A percentile compares a stretch with the other conserved stretches of the same genome.
Evolutionary conservation across 192 early-diverging fungal genomes (phyloP).

Genomic region (Kickxella alabastrina): DNA sequence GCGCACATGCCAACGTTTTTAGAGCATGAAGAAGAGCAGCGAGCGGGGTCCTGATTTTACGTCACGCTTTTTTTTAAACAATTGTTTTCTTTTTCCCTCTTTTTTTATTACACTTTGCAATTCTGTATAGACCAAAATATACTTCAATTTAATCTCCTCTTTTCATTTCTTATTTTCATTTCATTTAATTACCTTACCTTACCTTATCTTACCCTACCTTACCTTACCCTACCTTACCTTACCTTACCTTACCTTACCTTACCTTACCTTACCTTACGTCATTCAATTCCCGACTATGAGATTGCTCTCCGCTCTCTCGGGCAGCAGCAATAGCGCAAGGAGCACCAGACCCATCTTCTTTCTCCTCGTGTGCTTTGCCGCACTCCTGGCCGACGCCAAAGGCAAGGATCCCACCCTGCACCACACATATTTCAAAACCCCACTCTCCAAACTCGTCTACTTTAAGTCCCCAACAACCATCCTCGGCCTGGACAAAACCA

Average conservation of each 20-base stretch:
- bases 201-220: background rate
- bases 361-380: too few relatives aligned
- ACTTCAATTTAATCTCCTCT: background rate
- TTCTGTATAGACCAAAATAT: too few relatives aligned
- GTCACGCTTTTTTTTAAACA: too few relatives aligned
- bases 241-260: background rate
- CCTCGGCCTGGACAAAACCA: constrained; percentile 54
- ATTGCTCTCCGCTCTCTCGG: too few relatives aligned
- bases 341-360: constrained; percentile 1
- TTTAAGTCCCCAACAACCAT: constrained; percentile 36
- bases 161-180: background rate
- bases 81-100: too few relatives aligned
- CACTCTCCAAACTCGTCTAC: constrained; percentile 44
- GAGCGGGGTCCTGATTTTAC: too few relatives aligned
- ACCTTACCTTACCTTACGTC: background rate
- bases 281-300: background rate
- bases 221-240: too few relatives aligned
- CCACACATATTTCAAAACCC: constrained; percentile 34
- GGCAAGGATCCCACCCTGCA: constrained; percentile 30
- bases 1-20: too few relatives aligned
- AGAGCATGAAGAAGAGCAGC: too few relatives aligned
- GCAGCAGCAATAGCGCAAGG: background rate
- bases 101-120: too few relatives aligned
- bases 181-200: background rate
- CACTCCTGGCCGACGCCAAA: too few relatives aligned